A percentile compares a stretch with the other conserved stretches of the same genome.
Conservation (phyloP, 805 yeast genomes). For the Candida rishiriensis region DNA sequence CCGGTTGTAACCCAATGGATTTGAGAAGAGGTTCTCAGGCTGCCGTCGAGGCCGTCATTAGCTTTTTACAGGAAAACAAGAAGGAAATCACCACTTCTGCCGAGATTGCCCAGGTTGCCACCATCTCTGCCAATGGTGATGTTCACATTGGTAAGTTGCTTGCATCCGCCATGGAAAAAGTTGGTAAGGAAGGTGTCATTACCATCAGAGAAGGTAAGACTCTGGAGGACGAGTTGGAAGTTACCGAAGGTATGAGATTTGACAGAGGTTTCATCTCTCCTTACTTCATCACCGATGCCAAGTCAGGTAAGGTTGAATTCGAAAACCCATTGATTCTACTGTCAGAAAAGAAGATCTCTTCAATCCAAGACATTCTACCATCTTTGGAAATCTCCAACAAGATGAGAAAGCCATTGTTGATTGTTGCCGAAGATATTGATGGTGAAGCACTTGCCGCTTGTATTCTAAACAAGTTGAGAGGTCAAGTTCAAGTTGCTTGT, state of each 20-base stretch:
- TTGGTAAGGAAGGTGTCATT: conserved; percentile 98
- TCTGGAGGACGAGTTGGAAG: conserved; percentile 91
- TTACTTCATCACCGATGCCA: conserved; percentile 91
- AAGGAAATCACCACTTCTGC: conserved; percentile 90
- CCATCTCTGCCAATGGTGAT: conserved; percentile 97
- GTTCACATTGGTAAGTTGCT: conserved; percentile 83
- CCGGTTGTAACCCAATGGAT: conserved; percentile 99
- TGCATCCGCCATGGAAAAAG: conserved; percentile 97
- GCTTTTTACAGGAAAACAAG: conserved; percentile 77
- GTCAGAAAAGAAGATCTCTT: conserved; percentile 88
- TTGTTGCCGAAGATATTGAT: conserved; percentile 92
- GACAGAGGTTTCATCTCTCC: conserved; percentile 98
- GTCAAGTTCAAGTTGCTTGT: conserved; percentile 96
- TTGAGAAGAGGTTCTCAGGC: conserved; percentile 96
- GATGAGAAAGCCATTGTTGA: conserved; percentile 86
- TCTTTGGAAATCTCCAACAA: conserved; percentile 91
- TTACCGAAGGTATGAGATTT: conserved; percentile 97
- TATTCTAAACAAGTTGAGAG: conserved; percentile 93
- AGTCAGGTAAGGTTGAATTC: conserved; percentile 88
- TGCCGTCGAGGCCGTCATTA: conserved; percentile 90
- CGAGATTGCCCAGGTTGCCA: conserved; percentile 97
- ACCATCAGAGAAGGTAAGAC: conserved; percentile 98
- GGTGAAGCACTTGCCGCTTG: conserved; percentile 99
- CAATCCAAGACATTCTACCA: conserved; percentile 88
- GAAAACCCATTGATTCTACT: conserved; percentile 87